Evolutionary conservation across 345 rosid genomes (phyloP).

Genomic region (Rhodomyrtus tomentosa): DNA sequence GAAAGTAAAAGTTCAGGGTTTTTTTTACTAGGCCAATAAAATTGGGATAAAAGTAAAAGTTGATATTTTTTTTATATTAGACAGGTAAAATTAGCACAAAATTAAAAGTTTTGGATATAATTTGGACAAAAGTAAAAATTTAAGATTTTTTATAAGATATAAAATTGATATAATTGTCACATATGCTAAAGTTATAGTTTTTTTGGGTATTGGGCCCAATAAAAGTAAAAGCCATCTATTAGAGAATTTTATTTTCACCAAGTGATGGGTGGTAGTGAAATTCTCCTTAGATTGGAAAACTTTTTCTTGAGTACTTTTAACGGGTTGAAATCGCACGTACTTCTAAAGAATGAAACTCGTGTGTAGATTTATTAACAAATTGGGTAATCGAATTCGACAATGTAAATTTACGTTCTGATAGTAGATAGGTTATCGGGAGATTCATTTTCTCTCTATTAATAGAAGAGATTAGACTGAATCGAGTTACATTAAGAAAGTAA

Average conservation of each 20-base stretch:
- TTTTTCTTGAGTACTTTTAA: background rate
- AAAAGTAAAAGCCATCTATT: background rate
- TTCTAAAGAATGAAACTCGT: background rate
- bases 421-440: background rate
- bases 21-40: no score
- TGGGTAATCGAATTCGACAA: background rate
- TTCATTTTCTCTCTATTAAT: background rate
- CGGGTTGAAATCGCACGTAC: background rate
- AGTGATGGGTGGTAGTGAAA: background rate
- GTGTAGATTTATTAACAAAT: rapidly evolving
- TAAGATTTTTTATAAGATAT: no score
- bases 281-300: background rate
- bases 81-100: no score
- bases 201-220: no score
- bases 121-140: no score
- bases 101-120: no score
- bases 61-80: no score
- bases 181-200: no score
- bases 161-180: no score
- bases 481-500: background rate
- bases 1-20: no score
- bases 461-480: background rate
- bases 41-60: no score
- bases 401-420: background rate
- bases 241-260: background rate